phyloP scores from a whole-genome alignment of 2,329 filamentous ascomycete genomes.

The Monosporascus sp. region DNA sequence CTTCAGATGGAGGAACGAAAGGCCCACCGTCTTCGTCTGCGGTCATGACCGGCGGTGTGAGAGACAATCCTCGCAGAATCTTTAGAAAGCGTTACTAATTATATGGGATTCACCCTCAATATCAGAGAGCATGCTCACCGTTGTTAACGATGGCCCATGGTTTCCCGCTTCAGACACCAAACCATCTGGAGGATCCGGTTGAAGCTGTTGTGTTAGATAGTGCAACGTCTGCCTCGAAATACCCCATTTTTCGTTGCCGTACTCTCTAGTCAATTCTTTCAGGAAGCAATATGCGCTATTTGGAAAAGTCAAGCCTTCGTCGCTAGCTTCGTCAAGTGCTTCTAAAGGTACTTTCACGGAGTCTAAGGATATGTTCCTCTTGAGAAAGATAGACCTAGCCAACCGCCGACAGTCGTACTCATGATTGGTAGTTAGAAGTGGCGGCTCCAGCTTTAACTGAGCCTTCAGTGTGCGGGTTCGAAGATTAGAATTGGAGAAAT shows the following conservation, averaged over 20 bases:
- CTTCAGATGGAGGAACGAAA: slow-evolving; percentile 18
- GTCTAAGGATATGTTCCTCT: slow-evolving; percentile 10
- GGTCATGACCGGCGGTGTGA: slow-evolving; percentile 25
- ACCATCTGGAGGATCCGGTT: slow-evolving; percentile 10
- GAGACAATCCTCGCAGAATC: slow-evolving; percentile 9
- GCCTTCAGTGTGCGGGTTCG: slow-evolving; percentile 2
- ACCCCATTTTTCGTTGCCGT: slow-evolving; percentile 17
- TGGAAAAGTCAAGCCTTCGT: slow-evolving; percentile 22
- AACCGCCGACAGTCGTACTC: slow-evolving; percentile 23
- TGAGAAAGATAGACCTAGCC: slow-evolving; percentile 8
- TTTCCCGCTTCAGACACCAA: slow-evolving; percentile 8
- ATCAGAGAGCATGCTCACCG: slow-evolving; percentile 5
- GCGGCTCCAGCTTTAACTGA: slow-evolving; percentile 20
- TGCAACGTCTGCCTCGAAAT: slow-evolving; percentile 14
- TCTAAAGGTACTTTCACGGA: slow-evolving; percentile 19
- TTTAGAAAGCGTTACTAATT: slow-evolving; percentile 7
- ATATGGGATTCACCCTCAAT: not conserved
- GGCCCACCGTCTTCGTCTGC: slow-evolving; percentile 4
- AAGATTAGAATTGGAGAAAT: not conserved
- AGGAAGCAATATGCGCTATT: slow-evolving; percentile 7
- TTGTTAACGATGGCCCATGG: slow-evolving; percentile 1
- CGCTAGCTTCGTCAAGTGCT: slow-evolving; percentile 15
- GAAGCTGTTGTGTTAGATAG: slow-evolving; percentile 13
- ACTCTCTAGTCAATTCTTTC: slow-evolving; percentile 3
- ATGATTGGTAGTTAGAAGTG: slow-evolving; percentile 19